Base-by-base conservation (phyloP, 108 stramenopile genomes). In the Cyclotella sp. region DNA sequence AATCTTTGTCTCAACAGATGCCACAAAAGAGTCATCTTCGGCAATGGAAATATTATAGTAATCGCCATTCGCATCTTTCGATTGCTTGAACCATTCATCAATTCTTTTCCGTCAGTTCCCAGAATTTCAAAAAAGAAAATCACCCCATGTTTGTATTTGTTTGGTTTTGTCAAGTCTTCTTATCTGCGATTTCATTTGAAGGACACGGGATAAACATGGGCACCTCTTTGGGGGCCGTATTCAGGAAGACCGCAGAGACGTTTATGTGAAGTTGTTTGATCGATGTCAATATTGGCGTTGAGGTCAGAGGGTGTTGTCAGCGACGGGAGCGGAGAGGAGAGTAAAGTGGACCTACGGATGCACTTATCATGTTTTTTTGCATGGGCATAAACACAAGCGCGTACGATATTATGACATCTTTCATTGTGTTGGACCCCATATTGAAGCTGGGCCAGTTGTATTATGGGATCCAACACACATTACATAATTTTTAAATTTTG, bases 61-160 rank as follows among this genome's bases (percentile, higher is more conserved):
- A 22, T 70, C 71, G 16, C 49, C 42, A 53, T 82, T 76, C 10
- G 59, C 54, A 19, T 72, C 64, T 27, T 66, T 46, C 53, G 68
- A 14, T 11, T 66, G 18, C 26, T 42, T 72, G 11, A 82, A 34
- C 81, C 81, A 82, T 40, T 76, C 49, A 41, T 76, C 13, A 73
- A 14, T 45, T 60, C 49, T 53, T 43, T 47, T 3, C 70, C 75
- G 26, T 52, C 70, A 1, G 55, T 55, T 6, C 81, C 70, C 24
- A 75, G 72, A 44, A 80, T 72, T 24, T 68, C 57, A 55, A 76
- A 74, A 45, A 72, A 76, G 18, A 82, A n/a, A 43, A 82, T 52
- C 4, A 53, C 75, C 26, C 81, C 81, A 54, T 75, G 76, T 15
- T 59, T 29, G 28, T 76, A 72, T 13, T n/a, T 70, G 57, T 41